A percentile compares a stretch with the other conserved stretches of the same genome.
Conservation (phyloP, 257 asterid species). For the Fraxinus anomala region DNA sequence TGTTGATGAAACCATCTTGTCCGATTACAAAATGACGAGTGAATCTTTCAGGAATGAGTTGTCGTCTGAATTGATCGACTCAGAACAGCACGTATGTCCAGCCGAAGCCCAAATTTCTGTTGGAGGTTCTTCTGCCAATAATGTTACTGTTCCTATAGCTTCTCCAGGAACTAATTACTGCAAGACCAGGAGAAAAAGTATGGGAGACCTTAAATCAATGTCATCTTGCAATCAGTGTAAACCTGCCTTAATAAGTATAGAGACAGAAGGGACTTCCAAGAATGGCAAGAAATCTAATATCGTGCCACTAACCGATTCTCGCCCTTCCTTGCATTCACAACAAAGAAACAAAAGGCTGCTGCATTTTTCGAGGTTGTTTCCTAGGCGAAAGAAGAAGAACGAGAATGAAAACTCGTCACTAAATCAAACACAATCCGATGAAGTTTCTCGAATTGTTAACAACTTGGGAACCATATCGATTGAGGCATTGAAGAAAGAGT, state of each 20-base stretch:
- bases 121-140: constrained; percentile 23
- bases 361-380: constrained; percentile 70
- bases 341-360: constrained; percentile 50
- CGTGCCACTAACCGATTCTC: constrained; percentile 70
- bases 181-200: constrained; percentile 60
- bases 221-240: constrained; percentile 73
- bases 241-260: constrained; percentile 59
- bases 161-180: constrained; percentile 9
- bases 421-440: constrained; percentile 40
- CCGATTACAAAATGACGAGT: constrained; percentile 53
- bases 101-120: constrained; percentile 29
- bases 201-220: constrained; percentile 62
- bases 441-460: constrained; percentile 39
- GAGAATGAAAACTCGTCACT: constrained; percentile 45
- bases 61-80: constrained; percentile 18
- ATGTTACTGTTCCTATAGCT: constrained; percentile 22
- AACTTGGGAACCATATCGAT: constrained; percentile 27
- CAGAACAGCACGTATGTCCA: constrained; percentile 28
- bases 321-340: constrained; percentile 63
- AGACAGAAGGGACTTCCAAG: constrained; percentile 43
- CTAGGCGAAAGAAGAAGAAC: constrained; percentile 71
- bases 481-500: constrained; percentile 61
- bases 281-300: constrained; percentile 52
- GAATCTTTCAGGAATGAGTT: constrained; percentile 51
- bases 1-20: constrained; percentile 36